Conservation (phyloP, 75 land plant species). For the Picea glauca region DNA sequence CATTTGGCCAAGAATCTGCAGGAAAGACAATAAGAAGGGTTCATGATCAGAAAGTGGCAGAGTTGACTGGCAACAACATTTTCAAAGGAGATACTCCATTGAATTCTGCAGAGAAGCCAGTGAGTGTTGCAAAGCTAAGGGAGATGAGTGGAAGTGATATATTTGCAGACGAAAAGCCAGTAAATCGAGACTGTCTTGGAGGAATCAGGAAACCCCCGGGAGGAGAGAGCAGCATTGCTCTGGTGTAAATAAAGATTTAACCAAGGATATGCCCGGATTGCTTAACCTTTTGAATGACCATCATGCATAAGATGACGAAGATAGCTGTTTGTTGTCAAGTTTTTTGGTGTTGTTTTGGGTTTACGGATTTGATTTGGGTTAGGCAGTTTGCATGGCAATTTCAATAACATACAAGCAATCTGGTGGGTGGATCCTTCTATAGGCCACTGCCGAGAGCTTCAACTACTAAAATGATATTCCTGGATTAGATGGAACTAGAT, state of each 20-base stretch:
- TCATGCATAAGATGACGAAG: neutral
- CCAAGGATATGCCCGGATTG: neutral
- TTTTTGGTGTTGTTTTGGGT: conserved; percentile 5
- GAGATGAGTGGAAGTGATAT: conserved; percentile 81
- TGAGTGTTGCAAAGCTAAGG: conserved; percentile 60
- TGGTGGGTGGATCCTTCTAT: neutral
- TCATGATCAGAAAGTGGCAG: conserved; percentile 68
- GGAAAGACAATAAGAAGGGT: conserved; percentile 55
- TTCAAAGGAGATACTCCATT: conserved; percentile 60
- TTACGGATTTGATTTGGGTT: neutral
- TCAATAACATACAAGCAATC: neutral
- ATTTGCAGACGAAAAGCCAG: conserved; percentile 70
- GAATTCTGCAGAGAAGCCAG: conserved; percentile 50
- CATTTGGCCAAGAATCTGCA: conserved; percentile 50
- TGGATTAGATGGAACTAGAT: neutral
- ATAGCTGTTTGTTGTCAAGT: conserved; percentile 1
- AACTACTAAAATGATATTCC: neutral
- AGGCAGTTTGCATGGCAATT: neutral
- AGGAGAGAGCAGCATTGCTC: conserved; percentile 86
- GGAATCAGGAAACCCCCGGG: conserved; percentile 93
- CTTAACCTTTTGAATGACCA: conserved; percentile 4
- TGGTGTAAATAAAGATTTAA: conserved; percentile 32
- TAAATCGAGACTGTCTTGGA: conserved; percentile 50
- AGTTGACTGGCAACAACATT: conserved; percentile 70
- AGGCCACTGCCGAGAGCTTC: neutral